A percentile compares a stretch with the other conserved stretches of the same genome.
phyloP scores from a whole-genome alignment of 345 rosid genomes.

The Atalantia buxifolia region DNA sequence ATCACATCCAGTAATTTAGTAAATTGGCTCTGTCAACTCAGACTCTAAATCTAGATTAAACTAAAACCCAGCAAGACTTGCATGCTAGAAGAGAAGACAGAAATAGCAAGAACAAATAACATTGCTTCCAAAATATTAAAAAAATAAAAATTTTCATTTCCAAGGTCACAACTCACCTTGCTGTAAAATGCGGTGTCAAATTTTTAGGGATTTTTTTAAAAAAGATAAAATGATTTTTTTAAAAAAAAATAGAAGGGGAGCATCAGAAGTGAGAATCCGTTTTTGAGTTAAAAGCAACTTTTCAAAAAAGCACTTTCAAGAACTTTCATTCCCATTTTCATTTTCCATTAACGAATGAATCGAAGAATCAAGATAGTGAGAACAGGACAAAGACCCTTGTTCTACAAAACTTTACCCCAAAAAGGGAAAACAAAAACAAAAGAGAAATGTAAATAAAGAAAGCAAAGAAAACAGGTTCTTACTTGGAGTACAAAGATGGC shows the following conservation, averaged over 20 bases:
- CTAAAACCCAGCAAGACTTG: neutral
- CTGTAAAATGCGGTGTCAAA: too few species aligned
- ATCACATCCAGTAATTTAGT: neutral
- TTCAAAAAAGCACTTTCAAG: neutral
- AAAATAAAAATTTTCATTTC: too few species aligned
- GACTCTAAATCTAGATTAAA: neutral
- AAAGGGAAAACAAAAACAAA: neutral
- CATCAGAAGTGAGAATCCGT: too few species aligned
- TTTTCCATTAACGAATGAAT: neutral
- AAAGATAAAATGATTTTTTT: too few species aligned
- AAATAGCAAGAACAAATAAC: neutral
- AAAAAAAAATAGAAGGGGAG: too few species aligned
- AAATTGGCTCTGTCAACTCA: neutral
- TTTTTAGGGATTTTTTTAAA: too few species aligned
- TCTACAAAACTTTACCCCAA: too few species aligned
- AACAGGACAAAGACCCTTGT: neutral
- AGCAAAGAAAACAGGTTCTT: neutral
- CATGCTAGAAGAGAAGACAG: neutral
- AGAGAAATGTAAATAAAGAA: neutral
- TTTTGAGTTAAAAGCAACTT: neutral
- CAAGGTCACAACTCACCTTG: too few species aligned
- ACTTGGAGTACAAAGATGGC: conserved; percentile 33
- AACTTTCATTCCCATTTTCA: neutral
- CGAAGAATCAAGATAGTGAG: neutral
- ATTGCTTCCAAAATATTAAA: neutral